These are phyloP conservation scores for Cenchrus purpureus DNA, from an alignment of 176 grass and related monocot genomes.

Conservation along the genomic window DNA sequence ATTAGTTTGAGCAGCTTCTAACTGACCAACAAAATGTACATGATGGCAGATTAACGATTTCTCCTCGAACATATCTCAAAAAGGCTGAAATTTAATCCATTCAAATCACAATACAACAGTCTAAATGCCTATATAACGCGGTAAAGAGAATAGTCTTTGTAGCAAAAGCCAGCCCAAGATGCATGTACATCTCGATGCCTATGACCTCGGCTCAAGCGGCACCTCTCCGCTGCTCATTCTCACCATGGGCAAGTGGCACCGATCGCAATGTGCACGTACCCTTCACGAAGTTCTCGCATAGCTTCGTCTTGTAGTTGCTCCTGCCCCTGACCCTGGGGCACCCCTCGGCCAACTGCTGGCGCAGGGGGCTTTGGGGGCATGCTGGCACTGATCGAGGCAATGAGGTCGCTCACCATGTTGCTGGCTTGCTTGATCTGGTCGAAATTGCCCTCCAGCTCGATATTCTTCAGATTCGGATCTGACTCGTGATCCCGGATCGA, in stretches of 20 bases:
- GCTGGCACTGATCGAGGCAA: constrained; percentile 60
- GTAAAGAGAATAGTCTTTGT: constrained; percentile 35
- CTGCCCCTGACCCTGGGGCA: constrained; percentile 45
- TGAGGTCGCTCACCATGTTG: constrained; percentile 79
- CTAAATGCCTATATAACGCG: constrained; percentile 47
- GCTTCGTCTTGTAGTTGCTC: constrained; percentile 83
- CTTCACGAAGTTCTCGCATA: constrained; percentile 85
- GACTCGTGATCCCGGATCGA: constrained; percentile 77
- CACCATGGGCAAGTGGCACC: constrained; percentile 97
- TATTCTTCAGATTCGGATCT: constrained; percentile 77
- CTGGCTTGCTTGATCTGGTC: constrained; percentile 95
- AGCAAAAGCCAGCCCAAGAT: constrained; percentile 25
- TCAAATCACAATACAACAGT: constrained; percentile 38
- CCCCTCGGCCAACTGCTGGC: constrained; percentile 19
- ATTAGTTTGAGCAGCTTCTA: not conserved
- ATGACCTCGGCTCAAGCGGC: constrained; percentile 17
- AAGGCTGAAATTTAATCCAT: constrained; percentile 27
- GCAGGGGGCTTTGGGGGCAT: constrained; percentile 28
- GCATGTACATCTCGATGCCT: constrained; percentile 36
- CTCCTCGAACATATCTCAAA: constrained; percentile 3
- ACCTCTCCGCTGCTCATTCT: constrained; percentile 67
- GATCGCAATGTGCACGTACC: constrained; percentile 74
- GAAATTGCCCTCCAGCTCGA: constrained; percentile 88
- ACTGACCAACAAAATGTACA: not conserved
- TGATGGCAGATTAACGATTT: not conserved